These are phyloP conservation scores for Lactarius quietus DNA, from an alignment of 768 basidiomycete genomes.

Conservation along the genomic window DNA sequence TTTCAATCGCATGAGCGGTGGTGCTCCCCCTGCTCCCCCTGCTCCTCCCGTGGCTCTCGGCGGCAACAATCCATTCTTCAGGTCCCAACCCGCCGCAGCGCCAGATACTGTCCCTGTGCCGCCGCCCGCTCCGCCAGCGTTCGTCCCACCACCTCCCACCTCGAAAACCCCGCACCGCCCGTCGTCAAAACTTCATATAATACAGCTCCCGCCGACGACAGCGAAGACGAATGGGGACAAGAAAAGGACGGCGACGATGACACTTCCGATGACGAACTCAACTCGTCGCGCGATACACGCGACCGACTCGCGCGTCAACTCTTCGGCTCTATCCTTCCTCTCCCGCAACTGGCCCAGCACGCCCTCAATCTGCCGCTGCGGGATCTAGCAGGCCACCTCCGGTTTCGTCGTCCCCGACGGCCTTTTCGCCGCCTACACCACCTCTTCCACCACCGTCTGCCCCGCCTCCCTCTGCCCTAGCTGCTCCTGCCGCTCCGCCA, in stretches of 20 bases:
- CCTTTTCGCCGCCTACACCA: slow-evolving; percentile 37
- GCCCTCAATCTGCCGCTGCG: slow-evolving; percentile 55
- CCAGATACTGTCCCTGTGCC: slow-evolving; percentile 27
- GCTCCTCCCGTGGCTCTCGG: slow-evolving; percentile 39
- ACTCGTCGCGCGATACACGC: slow-evolving; percentile 58
- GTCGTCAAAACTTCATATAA: slow-evolving; percentile 55
- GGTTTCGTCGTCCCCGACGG: slow-evolving; percentile 28
- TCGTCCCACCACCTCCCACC: slow-evolving; percentile 32
- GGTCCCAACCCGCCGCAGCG: slow-evolving; percentile 41
- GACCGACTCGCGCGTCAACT: slow-evolving; percentile 73
- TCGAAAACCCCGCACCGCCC: slow-evolving; percentile 51
- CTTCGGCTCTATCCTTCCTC: slow-evolving; percentile 73
- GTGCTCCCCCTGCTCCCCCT: slow-evolving; percentile 36
- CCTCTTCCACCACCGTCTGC: slow-evolving; percentile 42
- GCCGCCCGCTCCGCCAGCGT: slow-evolving; percentile 31
- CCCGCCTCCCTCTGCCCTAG: too few relatives aligned
- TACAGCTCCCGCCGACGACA: slow-evolving; percentile 54
- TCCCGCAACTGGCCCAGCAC: slow-evolving; percentile 30
- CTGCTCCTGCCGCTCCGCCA: slow-evolving; percentile 33
- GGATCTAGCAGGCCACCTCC: slow-evolving; percentile 16
- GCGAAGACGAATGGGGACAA: slow-evolving; percentile 84
- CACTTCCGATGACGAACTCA: slow-evolving; percentile 76
- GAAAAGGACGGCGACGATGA: slow-evolving; percentile 66
- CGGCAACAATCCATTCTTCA: slow-evolving; percentile 76
- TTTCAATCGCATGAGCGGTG: slow-evolving; percentile 65